Conservation (phyloP, 106 monocot genomes). For the Dioscorea dumetorum region DNA sequence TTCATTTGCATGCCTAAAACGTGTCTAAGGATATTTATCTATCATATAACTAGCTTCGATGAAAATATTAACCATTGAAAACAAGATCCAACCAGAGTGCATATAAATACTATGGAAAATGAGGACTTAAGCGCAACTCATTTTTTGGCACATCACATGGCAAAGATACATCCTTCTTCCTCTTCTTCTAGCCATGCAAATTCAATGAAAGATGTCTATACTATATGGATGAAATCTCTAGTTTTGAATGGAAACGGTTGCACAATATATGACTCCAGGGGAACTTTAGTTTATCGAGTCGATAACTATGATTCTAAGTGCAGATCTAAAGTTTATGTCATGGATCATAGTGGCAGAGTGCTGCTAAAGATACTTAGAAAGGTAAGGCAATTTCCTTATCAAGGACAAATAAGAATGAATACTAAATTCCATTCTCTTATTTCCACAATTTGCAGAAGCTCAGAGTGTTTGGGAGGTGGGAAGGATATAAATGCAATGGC, state of each 20-base stretch:
- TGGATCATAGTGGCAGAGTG: conserved; percentile 19
- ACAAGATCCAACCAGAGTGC: too few relatives aligned
- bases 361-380: conserved; percentile 9
- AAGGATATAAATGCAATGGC: conserved; percentile 10
- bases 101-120: too few relatives aligned
- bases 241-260: conserved; percentile 22
- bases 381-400: conserved; percentile 3
- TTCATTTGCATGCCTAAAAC: too few relatives aligned
- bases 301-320: conserved; percentile 21
- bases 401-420: not conserved
- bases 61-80: too few relatives aligned
- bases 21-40: too few relatives aligned
- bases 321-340: conserved; percentile 10
- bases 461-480: conserved; percentile 5
- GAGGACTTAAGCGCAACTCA: too few relatives aligned
- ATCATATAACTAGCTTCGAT: too few relatives aligned
- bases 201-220: conserved; percentile 2
- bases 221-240: conserved; percentile 31
- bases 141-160: not conserved
- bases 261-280: conserved; percentile 22
- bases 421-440: not conserved
- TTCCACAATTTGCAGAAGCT: conserved; percentile 6
- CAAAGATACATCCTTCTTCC: conserved; percentile 5
- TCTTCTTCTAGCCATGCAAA: not conserved
- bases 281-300: conserved; percentile 16